A percentile compares a stretch with the other conserved stretches of the same genome.
Conservation (phyloP, 2,329 filamentous ascomycete genomes). For the Trichoderma semiorbis region DNA sequence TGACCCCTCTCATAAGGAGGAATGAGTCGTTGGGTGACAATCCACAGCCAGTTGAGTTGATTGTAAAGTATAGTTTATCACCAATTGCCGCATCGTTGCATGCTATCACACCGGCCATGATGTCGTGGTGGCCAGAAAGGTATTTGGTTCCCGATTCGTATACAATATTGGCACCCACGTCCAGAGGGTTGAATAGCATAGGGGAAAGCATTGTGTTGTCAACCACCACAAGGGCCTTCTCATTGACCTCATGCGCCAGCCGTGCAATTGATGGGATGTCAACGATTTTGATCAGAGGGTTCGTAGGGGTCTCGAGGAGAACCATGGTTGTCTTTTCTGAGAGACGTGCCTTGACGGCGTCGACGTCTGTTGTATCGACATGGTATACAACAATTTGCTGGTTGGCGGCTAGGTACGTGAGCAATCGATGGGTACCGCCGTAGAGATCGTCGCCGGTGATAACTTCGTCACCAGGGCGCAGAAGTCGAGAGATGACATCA, state of each 20-base stretch:
- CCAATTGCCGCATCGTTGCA: constrained; percentile 78
- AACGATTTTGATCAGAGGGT: constrained; percentile 96
- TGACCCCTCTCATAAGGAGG: constrained; percentile 90
- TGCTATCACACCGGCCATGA: constrained; percentile 97
- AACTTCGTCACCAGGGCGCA: constrained; percentile 92
- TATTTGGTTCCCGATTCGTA: constrained; percentile 99
- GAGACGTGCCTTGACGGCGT: constrained; percentile 65
- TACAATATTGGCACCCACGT: constrained; percentile 90
- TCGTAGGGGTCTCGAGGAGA: constrained; percentile 91
- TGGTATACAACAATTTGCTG: constrained; percentile 93
- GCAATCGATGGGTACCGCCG: constrained; percentile 87
- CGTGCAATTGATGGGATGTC: constrained; percentile 80
- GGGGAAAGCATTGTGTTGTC: constrained; percentile 99
- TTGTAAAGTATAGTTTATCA: constrained; percentile 92
- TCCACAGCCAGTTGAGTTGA: constrained; percentile 94
- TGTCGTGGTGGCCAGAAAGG: constrained; percentile 93
- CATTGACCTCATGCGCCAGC: constrained; percentile 72
- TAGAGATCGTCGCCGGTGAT: constrained; percentile 97
- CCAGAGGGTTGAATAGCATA: constrained; percentile 87
- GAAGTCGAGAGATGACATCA: constrained; percentile 88
- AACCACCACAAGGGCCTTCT: constrained; percentile 78
- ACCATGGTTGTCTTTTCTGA: constrained; percentile 89
- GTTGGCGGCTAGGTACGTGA: constrained; percentile 87
- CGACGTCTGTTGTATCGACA: constrained; percentile 83
- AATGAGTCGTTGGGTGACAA: constrained; percentile 94